Base-by-base conservation (phyloP, 129 eudicot genomes). In the Smallanthus sonchifolius region DNA sequence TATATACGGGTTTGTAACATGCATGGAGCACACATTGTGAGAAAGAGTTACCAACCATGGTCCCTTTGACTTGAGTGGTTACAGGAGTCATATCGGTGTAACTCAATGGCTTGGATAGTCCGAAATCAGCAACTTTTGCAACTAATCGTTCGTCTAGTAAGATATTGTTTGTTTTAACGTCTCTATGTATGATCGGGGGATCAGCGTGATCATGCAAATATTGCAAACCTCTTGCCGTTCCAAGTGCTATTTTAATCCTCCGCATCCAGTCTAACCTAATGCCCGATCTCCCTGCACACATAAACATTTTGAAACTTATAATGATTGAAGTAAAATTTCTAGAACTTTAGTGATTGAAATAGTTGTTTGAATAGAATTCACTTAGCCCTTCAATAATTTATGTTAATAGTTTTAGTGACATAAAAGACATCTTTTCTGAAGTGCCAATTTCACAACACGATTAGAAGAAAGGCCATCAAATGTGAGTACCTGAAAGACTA, bases 51-150 rank as follows among this genome's bases (percentile, higher is more conserved):
- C 83, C 65, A 19, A 86, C 91, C 84, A 81, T 44, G 67, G 91
- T 86, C 60, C 91, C 91, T 76, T 81, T 83, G 39, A 83, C 85
- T 81, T 80, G 82, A 35, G 91, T 80, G 55, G 88, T 70, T 56
- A 81, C 72, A 67, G 83, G 80, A 30, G 65, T 80, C 40, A 24
- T 65, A 35, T 77, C 73, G 1, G 44, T 16, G 2, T 73, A 82
- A 66, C 56, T 35, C 48, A 83, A 39, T 8, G 65, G 85, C 51
- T 71, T 84, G 2, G 86, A 83, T 28, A 83, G 78, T 19, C 91
- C 91, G 47, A 83, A 86, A 78, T 83, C 86, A 0, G 88, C 91
- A 68, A 86, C 86, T 67, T 86, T 83, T 10, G 91, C 88, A 55
- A 70, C 85, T 16, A 86, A 70, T 38, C 76, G 77, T 54, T 79